These are phyloP conservation scores for Trichoderma endophyticum DNA, from an alignment of 2,329 filamentous ascomycete genomes.

Conservation along the genomic window DNA sequence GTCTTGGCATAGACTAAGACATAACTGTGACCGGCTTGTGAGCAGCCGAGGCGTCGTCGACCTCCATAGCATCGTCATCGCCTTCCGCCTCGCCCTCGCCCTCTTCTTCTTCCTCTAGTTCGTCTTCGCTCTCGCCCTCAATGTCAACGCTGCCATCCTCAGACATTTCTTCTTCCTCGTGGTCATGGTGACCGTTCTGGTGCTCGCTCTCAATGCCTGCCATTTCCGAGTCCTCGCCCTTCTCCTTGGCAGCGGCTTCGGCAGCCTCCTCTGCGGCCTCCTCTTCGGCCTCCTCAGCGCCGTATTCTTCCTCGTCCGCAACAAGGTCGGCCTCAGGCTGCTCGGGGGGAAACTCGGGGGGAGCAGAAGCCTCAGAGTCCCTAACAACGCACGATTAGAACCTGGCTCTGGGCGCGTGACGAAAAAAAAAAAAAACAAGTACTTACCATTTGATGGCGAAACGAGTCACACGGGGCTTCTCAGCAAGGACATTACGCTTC, in stretches of 20 bases:
- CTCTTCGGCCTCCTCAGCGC: constrained; percentile 80
- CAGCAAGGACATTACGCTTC: constrained; percentile 84
- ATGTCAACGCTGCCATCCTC: constrained; percentile 77
- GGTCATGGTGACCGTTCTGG: constrained; percentile 35
- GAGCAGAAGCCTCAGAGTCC: constrained; percentile 97
- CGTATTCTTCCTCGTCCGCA: constrained; percentile 85
- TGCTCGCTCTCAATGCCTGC: constrained; percentile 59
- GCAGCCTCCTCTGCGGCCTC: constrained; percentile 62
- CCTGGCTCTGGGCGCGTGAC: constrained; percentile 2
- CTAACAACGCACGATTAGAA: constrained; percentile 44
- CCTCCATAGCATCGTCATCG: constrained; percentile 50
- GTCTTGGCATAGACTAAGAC: constrained; percentile 26
- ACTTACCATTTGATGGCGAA: constrained; percentile 95
- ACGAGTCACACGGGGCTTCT: constrained; percentile 95
- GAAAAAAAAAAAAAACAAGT: too few relatives aligned
- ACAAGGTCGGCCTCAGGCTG: constrained; percentile 90
- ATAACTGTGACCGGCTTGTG: constrained; percentile 36
- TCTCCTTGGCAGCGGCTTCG: constrained; percentile 45
- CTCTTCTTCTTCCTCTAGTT: constrained; percentile 64
- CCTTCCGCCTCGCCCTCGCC: constrained; percentile 37
- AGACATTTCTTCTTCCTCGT: constrained; percentile 65
- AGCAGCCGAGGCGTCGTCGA: constrained; percentile 39
- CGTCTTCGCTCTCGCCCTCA: constrained; percentile 71
- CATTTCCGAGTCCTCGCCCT: constrained; percentile 71
- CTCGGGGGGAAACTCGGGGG: constrained; percentile 93